Evolutionary conservation across 2,329 filamentous ascomycete species (phyloP).

Genomic region (Aspergillus costaricaensis): DNA sequence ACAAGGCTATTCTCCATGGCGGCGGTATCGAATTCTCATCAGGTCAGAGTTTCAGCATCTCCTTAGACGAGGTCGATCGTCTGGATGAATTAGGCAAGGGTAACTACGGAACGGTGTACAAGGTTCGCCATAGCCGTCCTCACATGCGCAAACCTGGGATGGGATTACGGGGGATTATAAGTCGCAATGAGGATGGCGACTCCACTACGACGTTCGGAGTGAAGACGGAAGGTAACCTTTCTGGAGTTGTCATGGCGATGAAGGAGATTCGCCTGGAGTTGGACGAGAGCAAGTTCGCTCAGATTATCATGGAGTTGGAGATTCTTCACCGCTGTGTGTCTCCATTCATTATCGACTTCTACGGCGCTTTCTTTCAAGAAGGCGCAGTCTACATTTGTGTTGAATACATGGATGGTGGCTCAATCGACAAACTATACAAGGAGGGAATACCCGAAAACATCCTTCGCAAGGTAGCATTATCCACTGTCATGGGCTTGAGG

Average conservation of each 20-base stretch:
- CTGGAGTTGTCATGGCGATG: conserved; percentile 93
- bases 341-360: conserved; percentile 97
- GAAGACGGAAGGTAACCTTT: conserved; percentile 31
- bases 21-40: conserved; percentile 90
- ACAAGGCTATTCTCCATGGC: conserved; percentile 85
- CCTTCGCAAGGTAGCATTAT: conserved; percentile 84
- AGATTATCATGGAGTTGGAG: conserved; percentile 96
- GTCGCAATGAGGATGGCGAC: conserved; percentile 34
- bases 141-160: conserved; percentile 62
- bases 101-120: conserved; percentile 98
- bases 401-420: conserved; percentile 98
- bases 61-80: conserved; percentile 91
- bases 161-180: conserved; percentile 62
- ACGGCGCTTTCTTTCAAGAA: conserved; percentile 98
- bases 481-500: conserved; percentile 88
- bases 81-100: conserved; percentile 93
- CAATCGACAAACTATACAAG: conserved; percentile 91
- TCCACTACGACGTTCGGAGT: conserved; percentile 13
- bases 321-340: conserved; percentile 93
- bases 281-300: conserved; percentile 93
- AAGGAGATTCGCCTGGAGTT: conserved; percentile 96
- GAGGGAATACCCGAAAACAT: conserved; percentile 89
- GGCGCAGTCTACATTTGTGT: conserved; percentile 99
- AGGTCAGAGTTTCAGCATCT: conserved; percentile 88
- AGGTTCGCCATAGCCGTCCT: conserved; percentile 81